Evolutionary conservation across 352 stramenopile genomes (phyloP).

Genomic region (Pythium guiyangense): DNA sequence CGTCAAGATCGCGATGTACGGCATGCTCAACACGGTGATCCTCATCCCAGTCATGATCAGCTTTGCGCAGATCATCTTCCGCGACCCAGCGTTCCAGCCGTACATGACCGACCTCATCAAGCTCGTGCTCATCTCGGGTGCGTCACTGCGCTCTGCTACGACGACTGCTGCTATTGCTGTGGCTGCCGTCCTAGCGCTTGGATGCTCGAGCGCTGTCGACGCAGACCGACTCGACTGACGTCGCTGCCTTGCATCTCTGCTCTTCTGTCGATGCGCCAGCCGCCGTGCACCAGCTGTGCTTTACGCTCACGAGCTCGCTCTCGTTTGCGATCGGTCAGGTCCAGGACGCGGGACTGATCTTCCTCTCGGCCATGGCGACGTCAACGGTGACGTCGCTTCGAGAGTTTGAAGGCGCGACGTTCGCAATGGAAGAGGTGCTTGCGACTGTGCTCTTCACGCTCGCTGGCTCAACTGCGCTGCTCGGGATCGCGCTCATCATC

Average conservation of each 20-base stretch:
- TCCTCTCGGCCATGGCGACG: constrained; percentile 94
- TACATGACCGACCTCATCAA: constrained; percentile 93
- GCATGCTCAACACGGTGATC: constrained; percentile 94
- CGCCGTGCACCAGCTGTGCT: constrained; percentile 79
- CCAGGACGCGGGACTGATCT: constrained; percentile 99
- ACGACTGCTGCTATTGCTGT: no score
- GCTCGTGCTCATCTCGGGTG: constrained; percentile 87
- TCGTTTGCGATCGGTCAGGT: constrained; percentile 98
- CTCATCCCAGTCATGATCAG: constrained; percentile 88
- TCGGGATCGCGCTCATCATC: constrained; percentile 92
- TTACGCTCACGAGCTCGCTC: constrained; percentile 89
- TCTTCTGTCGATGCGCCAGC: constrained; percentile 13
- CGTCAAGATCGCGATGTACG: constrained; percentile 79
- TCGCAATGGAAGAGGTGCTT: constrained; percentile 81
- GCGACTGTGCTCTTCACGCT: constrained; percentile 94
- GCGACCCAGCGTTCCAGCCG: constrained; percentile 86
- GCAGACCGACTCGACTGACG: neutral
- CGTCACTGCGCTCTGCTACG: neutral
- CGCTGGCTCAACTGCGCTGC: constrained; percentile 85
- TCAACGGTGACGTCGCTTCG: constrained; percentile 82
- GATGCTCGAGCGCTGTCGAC: no score
- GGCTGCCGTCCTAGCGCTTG: neutral
- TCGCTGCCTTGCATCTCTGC: no score
- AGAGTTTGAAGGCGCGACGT: constrained; percentile 47
- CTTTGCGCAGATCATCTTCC: constrained; percentile 97